Evolutionary conservation across 768 basidiomycete genomes (phyloP).

Genomic region (Neoboletus magnificus): DNA sequence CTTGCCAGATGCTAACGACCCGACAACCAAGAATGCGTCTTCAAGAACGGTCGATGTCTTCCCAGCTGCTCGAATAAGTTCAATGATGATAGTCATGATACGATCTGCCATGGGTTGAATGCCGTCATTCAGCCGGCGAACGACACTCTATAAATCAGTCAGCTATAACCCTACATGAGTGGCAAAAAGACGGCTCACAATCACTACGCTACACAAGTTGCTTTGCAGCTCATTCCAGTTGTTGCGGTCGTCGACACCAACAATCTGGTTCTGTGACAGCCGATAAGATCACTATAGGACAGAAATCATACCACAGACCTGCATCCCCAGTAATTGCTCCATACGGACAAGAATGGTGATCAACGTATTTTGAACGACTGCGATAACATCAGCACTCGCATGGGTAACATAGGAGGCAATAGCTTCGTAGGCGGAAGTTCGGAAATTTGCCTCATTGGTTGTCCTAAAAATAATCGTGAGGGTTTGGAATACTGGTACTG

Average conservation of each 20-base stretch:
- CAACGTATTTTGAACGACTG: constrained; percentile 78
- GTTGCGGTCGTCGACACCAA: constrained; percentile 93
- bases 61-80: constrained; percentile 80
- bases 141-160: constrained; percentile 58
- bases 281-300: not conserved
- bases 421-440: constrained; percentile 95
- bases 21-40: constrained; percentile 93
- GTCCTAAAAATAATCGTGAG: constrained; percentile 42
- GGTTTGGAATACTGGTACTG: not conserved
- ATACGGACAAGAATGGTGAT: constrained; percentile 84
- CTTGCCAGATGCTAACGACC: constrained; percentile 75
- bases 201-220: constrained; percentile 88
- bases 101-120: constrained; percentile 89
- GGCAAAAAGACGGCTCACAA: constrained; percentile 47
- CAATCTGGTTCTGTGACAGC: constrained; percentile 71
- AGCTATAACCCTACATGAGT: not conserved
- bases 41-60: constrained; percentile 95
- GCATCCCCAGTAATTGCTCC: constrained; percentile 82
- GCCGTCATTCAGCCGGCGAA: constrained; percentile 77
- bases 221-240: constrained; percentile 99
- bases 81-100: constrained; percentile 89
- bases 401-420: constrained; percentile 85
- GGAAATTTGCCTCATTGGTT: constrained; percentile 86
- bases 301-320: constrained; percentile 47
- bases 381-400: constrained; percentile 72